A percentile compares a stretch with the other conserved stretches of the same genome.
Conservation (phyloP, 116 monocot genomes). For the Dioscorea cayenensis region DNA sequence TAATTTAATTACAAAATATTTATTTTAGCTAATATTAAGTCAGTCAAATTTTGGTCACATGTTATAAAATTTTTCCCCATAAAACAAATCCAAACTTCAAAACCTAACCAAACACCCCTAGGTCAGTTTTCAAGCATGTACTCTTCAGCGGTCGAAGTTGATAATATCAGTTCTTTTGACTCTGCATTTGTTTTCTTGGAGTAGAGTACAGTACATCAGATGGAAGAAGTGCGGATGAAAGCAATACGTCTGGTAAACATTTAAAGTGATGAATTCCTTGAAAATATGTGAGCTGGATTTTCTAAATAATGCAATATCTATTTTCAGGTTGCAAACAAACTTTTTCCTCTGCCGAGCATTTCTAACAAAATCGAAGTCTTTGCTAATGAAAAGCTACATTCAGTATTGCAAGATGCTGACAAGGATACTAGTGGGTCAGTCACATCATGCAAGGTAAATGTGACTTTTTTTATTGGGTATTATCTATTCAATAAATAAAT, state of each 20-base stretch:
- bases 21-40: too few species aligned
- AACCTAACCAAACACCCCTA: too few species aligned
- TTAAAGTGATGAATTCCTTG: background rate
- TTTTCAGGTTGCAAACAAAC: conserved; percentile 93
- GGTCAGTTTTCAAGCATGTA: background rate
- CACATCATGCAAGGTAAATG: conserved; percentile 30
- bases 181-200: conserved; percentile 1
- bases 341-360: conserved; percentile 77
- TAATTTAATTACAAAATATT: too few species aligned
- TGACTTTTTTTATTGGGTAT: background rate
- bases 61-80: too few species aligned
- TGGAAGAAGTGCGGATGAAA: conserved; percentile 96
- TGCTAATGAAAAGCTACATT: conserved; percentile 69
- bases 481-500: background rate
- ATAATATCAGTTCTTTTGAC: background rate
- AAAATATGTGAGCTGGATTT: conserved; percentile 7
- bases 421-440: conserved; percentile 11
- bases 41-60: too few species aligned
- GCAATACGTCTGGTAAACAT: conserved; percentile 88
- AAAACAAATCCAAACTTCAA: too few species aligned
- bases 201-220: conserved; percentile 78
- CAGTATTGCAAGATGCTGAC: conserved; percentile 30
- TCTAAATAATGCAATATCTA: background rate
- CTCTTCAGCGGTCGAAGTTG: background rate
- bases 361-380: conserved; percentile 85